Percentiles rank a stretch among this genome's conserved stretches.
Conservation (phyloP, 331 rosid species). For the Rhamnella rubrinervis region DNA sequence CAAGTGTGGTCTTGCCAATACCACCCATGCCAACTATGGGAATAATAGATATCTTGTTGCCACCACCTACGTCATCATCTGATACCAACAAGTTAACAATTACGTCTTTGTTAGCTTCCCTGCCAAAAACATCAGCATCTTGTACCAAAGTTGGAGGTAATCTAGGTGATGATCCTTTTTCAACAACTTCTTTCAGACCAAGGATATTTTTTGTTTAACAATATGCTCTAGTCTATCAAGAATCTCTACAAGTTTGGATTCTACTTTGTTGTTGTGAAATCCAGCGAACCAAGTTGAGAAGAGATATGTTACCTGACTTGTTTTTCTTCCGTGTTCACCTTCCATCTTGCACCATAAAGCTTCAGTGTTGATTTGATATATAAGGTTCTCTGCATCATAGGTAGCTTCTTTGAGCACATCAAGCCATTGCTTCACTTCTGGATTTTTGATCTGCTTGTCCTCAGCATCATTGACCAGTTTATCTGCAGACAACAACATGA, state of each 20-base stretch:
- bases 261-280: background rate
- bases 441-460: constrained; percentile 21
- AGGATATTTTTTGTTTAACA: constrained; percentile 3
- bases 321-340: constrained; percentile 2
- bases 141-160: constrained; percentile 14
- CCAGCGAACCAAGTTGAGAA: constrained; percentile 3
- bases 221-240: constrained; percentile 19
- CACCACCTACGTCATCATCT: background rate
- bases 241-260: background rate
- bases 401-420: constrained; percentile 23
- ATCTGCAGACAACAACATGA: background rate
- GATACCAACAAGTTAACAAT: constrained; percentile 17
- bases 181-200: constrained; percentile 13
- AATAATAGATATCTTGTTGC: constrained; percentile 12
- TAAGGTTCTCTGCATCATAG: constrained; percentile 30
- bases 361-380: constrained; percentile 4
- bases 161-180: background rate
- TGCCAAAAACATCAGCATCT: constrained; percentile 20
- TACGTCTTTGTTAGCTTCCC: constrained; percentile 8
- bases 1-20: constrained; percentile 26
- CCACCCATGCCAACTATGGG: constrained; percentile 34
- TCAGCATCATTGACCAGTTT: constrained; percentile 34
- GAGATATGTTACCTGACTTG: constrained; percentile 10
- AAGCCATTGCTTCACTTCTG: constrained; percentile 29
- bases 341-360: constrained; percentile 11